phyloP scores from a whole-genome alignment of 257 asterid species.

The Prunella vulgaris region DNA sequence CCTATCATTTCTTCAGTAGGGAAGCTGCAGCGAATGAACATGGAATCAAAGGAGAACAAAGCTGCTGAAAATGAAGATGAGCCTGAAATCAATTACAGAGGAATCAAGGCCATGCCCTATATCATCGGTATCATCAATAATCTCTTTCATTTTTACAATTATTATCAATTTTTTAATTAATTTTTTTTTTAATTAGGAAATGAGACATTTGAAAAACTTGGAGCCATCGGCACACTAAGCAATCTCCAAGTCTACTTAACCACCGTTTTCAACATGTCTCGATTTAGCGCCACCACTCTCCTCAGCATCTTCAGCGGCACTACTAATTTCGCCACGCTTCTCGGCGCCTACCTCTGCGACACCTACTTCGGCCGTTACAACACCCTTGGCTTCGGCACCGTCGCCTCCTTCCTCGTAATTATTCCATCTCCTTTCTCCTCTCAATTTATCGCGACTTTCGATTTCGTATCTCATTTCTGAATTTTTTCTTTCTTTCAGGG shows the following conservation, averaged over 20 bases:
- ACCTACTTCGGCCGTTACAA: conserved; percentile 76
- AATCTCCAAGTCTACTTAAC: conserved; percentile 70
- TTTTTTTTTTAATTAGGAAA: conserved; percentile 34
- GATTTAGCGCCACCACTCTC: conserved; percentile 53
- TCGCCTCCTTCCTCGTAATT: conserved; percentile 59
- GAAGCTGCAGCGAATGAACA: not conserved
- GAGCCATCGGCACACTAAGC: conserved; percentile 54
- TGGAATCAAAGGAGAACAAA: conserved; percentile 20
- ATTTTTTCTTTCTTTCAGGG: conserved; percentile 28
- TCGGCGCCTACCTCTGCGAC: conserved; percentile 67
- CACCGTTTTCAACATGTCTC: conserved; percentile 62
- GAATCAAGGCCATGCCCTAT: conserved; percentile 82
- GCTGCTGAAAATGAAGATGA: conserved; percentile 16
- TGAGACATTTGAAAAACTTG: conserved; percentile 77
- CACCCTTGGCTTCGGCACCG: conserved; percentile 57
- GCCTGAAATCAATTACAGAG: conserved; percentile 51
- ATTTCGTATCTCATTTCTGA: not conserved
- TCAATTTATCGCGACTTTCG: not conserved
- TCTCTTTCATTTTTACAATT: not conserved
- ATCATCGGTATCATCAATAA: conserved; percentile 45
- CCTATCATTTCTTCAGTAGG: not conserved
- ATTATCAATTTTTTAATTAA: not conserved
- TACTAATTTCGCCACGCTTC: conserved; percentile 57
- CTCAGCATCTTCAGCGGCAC: conserved; percentile 69
- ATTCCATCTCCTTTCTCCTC: too few species aligned